These are phyloP conservation scores for Cryphonectria naterciae DNA, from an alignment of 2,329 filamentous ascomycete genomes.

Conservation along the genomic window DNA sequence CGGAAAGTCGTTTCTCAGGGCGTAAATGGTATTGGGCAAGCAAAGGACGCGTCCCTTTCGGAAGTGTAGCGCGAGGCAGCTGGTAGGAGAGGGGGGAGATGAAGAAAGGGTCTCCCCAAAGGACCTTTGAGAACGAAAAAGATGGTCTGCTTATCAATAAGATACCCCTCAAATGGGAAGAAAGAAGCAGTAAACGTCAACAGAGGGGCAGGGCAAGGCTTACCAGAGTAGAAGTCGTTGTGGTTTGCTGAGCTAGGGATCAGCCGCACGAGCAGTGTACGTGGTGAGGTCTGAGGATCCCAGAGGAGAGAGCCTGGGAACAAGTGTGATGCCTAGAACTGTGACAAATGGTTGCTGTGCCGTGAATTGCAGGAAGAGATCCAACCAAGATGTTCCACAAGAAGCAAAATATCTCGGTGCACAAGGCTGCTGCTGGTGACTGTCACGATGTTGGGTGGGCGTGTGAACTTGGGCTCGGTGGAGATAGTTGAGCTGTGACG, in stretches of 20 bases:
- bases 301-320: not conserved
- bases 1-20: not conserved
- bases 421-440: not conserved
- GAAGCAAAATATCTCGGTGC: not conserved
- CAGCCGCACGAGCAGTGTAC: not conserved
- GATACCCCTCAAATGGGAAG: no score
- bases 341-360: not conserved
- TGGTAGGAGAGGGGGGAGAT: not conserved
- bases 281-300: not conserved
- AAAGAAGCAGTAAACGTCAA: not conserved
- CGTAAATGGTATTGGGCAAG: not conserved
- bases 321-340: not conserved
- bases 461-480: constrained; percentile 1
- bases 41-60: not conserved
- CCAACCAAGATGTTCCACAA: not conserved
- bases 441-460: not conserved
- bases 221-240: not conserved
- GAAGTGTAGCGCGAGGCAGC: not conserved
- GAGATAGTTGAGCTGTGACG: constrained; percentile 2
- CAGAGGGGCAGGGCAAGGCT: not conserved
- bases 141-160: not conserved
- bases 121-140: not conserved
- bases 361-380: not conserved
- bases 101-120: not conserved
- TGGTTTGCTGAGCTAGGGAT: not conserved